phyloP scores from a whole-genome alignment of 2,329 filamentous ascomycete genomes.

The Fusarium robinianum region DNA sequence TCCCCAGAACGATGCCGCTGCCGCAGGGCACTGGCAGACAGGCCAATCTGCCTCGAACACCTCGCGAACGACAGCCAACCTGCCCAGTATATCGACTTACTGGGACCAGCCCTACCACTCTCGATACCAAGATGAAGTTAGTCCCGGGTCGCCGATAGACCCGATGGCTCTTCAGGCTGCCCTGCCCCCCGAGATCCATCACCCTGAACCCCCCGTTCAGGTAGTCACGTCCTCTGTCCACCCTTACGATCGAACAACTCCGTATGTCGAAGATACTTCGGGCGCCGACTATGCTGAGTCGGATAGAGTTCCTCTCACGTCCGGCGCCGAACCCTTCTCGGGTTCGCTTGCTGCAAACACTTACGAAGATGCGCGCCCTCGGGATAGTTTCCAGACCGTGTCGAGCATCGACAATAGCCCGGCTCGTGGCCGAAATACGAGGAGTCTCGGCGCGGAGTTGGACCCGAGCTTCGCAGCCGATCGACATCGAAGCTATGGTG shows the following conservation, averaged over 20 bases:
- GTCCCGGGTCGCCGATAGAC: slow-evolving; percentile 57
- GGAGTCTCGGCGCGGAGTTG: slow-evolving; percentile 54
- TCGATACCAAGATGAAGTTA: slow-evolving; percentile 43
- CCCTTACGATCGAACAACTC: slow-evolving; percentile 40
- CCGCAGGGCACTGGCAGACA: slow-evolving; percentile 12
- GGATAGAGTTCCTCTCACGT: slow-evolving; percentile 62
- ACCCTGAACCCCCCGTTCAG: slow-evolving; percentile 22
- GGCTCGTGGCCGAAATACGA: slow-evolving; percentile 57
- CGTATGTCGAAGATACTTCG: slow-evolving; percentile 42
- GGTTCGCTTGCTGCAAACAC: slow-evolving; percentile 51
- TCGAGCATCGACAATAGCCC: slow-evolving; percentile 61
- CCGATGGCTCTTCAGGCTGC: slow-evolving; percentile 58
- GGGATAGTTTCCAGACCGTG: slow-evolving; percentile 63
- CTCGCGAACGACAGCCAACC: slow-evolving; percentile 38
- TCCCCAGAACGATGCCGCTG: slow-evolving; percentile 14
- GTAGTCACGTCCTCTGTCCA: slow-evolving; percentile 30
- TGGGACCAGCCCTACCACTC: slow-evolving; percentile 55
- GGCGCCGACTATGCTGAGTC: slow-evolving; percentile 54
- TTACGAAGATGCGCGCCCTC: slow-evolving; percentile 47
- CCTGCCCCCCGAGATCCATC: slow-evolving; percentile 56
- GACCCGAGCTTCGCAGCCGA: slow-evolving; percentile 61
- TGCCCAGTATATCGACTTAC: slow-evolving; percentile 54
- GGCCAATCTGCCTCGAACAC: slow-evolving; percentile 13
- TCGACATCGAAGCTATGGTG: slow-evolving; percentile 61
- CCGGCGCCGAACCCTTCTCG: slow-evolving; percentile 59